Conservation (phyloP, 192 early-diverging fungal species). For the Linderina pennispora region DNA sequence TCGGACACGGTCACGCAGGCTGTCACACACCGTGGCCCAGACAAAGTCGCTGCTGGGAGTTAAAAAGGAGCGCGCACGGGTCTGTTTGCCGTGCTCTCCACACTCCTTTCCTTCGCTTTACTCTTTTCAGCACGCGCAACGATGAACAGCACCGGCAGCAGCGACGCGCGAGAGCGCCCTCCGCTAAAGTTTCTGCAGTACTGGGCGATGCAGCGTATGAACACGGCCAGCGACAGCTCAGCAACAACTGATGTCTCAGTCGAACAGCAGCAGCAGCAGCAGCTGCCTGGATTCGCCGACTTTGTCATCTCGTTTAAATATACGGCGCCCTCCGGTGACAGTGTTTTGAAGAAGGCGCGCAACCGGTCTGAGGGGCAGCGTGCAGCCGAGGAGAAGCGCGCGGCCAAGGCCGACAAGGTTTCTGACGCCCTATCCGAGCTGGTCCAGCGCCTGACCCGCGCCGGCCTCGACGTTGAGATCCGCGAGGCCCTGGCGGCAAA, state of each 20-base stretch:
- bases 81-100: neutral
- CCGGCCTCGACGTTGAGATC: constrained; percentile 60
- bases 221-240: neutral
- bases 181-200: constrained; percentile 19
- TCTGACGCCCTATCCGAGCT: constrained; percentile 49
- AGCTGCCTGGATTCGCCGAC: constrained; percentile 26
- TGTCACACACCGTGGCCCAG: too few species aligned
- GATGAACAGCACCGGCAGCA: neutral
- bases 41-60: too few species aligned
- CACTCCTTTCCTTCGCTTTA: neutral
- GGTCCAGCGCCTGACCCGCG: constrained; percentile 49
- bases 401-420: constrained; percentile 15
- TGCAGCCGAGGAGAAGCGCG: neutral
- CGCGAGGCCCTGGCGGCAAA: constrained; percentile 46
- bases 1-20: too few species aligned
- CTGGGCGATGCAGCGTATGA: constrained; percentile 24
- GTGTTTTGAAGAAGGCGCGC: neutral
- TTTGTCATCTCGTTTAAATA: constrained; percentile 33
- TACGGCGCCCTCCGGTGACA: neutral
- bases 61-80: neutral
- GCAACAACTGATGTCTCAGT: too few species aligned
- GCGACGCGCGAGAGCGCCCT: neutral
- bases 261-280: too few species aligned
- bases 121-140: neutral
- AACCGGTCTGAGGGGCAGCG: neutral